Evolutionary conservation across 306 rosid species (phyloP).

Genomic region (Sechiopsis laciniata): DNA sequence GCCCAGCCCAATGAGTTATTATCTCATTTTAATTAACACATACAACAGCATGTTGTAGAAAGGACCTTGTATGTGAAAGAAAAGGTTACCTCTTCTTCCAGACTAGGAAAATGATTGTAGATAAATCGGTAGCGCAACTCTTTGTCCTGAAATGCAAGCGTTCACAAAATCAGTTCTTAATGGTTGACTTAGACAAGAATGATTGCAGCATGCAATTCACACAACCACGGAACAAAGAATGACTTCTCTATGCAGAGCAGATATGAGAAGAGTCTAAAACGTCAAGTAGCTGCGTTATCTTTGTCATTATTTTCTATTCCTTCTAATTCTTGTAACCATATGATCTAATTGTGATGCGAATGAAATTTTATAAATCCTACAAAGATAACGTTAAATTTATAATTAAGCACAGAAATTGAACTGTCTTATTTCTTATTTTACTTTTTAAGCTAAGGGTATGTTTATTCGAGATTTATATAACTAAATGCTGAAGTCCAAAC

Average conservation of each 20-base stretch:
- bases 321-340: too few relatives aligned
- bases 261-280: too few relatives aligned
- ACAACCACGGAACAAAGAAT: constrained; percentile 3
- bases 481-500: neutral
- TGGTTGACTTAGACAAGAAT: neutral
- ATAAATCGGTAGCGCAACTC: constrained; percentile 93
- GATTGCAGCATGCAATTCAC: neutral
- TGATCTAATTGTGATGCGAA: too few relatives aligned
- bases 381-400: too few relatives aligned
- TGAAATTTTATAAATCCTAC: too few relatives aligned
- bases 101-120: constrained; percentile 93
- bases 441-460: neutral
- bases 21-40: neutral
- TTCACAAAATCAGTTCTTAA: constrained; percentile 22
- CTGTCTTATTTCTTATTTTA: neutral
- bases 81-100: constrained; percentile 81
- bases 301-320: too few relatives aligned
- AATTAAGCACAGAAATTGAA: too few relatives aligned
- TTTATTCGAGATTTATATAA: neutral
- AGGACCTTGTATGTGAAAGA: constrained; percentile 35
- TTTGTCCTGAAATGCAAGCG: constrained; percentile 54
- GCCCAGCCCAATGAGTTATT: constrained; percentile 6
- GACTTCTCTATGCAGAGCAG: neutral
- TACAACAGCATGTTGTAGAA: too few relatives aligned
- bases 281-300: too few relatives aligned